Evolutionary conservation across 257 asterid species (phyloP).

Genomic region (Solanum bulbocastanum): DNA sequence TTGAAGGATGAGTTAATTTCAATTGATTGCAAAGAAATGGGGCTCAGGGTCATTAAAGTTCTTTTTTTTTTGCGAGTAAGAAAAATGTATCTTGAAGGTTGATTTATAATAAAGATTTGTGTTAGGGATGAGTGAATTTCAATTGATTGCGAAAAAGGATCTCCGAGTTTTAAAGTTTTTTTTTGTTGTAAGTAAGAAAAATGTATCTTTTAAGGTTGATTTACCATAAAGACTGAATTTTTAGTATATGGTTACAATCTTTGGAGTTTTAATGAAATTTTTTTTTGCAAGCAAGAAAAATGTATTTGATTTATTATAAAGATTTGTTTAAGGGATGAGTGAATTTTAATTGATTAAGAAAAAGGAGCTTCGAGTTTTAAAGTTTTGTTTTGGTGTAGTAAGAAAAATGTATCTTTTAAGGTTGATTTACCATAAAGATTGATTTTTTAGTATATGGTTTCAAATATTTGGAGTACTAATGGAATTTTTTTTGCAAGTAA

Average conservation of each 20-base stretch:
- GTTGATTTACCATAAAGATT: not conserved
- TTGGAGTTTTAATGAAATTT: not conserved
- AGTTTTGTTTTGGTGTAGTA: not conserved
- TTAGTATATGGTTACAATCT: not conserved
- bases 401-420: not conserved
- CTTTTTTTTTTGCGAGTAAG: not conserved
- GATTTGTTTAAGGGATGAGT: not conserved
- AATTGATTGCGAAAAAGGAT: not conserved
- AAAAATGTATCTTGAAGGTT: not conserved
- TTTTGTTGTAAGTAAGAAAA: not conserved
- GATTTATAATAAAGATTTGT: not conserved
- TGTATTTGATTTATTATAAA: not conserved
- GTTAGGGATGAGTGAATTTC: not conserved
- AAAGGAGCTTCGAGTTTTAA: not conserved
- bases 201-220: not conserved
- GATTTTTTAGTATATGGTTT: not conserved
- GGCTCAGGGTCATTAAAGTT: not conserved
- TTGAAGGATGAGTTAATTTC: not conserved
- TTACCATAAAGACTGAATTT: not conserved
- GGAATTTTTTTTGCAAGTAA: not conserved
- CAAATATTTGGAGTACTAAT: not conserved
- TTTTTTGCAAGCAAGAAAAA: not conserved
- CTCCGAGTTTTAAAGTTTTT: not conserved
- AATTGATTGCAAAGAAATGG: not conserved
- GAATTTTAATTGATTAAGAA: not conserved